A percentile compares a stretch with the other conserved stretches of the same genome.
These are phyloP conservation scores for Sordariomycetes sp. DNA, from an alignment of 2,329 filamentous ascomycete species.

Conservation along the genomic window DNA sequence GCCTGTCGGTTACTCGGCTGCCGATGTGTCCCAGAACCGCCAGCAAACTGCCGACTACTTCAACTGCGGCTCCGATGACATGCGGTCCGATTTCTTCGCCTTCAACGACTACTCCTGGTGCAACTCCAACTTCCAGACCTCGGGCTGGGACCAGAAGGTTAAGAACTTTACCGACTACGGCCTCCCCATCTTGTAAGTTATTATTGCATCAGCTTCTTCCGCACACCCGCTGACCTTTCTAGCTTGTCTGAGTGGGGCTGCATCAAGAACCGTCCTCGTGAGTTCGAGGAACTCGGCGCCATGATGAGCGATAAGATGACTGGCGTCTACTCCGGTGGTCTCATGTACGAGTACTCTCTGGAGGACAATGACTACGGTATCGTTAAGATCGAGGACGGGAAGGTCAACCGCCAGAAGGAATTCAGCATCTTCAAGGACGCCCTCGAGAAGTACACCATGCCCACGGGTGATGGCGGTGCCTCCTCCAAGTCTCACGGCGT, in stretches of 20 bases:
- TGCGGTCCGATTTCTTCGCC: slow-evolving; percentile 80
- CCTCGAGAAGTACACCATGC: slow-evolving; percentile 37
- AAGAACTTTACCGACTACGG: slow-evolving; percentile 80
- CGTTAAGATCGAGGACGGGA: slow-evolving; percentile 51
- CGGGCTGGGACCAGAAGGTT: slow-evolving; percentile 85
- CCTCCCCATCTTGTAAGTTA: slow-evolving; percentile 65
- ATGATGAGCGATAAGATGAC: slow-evolving; percentile 83
- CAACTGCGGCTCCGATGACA: slow-evolving; percentile 82
- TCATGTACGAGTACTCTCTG: slow-evolving; percentile 90
- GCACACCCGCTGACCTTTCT: background rate
- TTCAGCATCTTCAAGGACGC: slow-evolving; percentile 47
- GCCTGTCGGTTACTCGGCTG: slow-evolving; percentile 69
- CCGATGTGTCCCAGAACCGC: slow-evolving; percentile 78
- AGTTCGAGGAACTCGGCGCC: slow-evolving; percentile 70
- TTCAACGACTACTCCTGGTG: slow-evolving; percentile 92
- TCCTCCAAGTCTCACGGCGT: slow-evolving; percentile 34
- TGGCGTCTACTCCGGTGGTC: slow-evolving; percentile 82
- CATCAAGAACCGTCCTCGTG: slow-evolving; percentile 62
- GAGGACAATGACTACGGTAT: slow-evolving; percentile 76
- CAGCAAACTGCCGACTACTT: slow-evolving; percentile 83
- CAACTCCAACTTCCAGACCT: slow-evolving; percentile 56
- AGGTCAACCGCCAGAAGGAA: slow-evolving; percentile 48
- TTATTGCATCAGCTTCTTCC: background rate
- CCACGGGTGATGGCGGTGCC: slow-evolving; percentile 41
- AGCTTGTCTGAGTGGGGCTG: slow-evolving; percentile 90